Base-by-base conservation (phyloP, 2,329 filamentous ascomycete genomes). In the Cordyceps javanica region DNA sequence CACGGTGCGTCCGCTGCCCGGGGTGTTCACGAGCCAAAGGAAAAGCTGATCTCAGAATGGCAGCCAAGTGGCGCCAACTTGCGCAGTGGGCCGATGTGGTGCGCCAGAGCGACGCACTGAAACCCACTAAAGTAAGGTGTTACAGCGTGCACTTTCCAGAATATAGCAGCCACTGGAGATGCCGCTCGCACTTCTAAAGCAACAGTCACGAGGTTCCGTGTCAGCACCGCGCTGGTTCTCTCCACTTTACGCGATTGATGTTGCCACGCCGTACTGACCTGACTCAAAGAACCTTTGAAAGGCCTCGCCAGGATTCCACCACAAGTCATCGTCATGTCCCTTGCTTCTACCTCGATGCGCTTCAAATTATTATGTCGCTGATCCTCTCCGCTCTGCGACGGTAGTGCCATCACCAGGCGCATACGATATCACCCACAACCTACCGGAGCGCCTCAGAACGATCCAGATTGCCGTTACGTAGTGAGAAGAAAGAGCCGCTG, bases 201-300 rank as follows among this genome's bases (percentile, higher is more conserved):
- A 49, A 54, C 34, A 25, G 63, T 71, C 69, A 76, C 74, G 73
- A 64, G 74, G 66, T 69, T 64, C 69, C 75, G 75, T 74, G 76
- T 70, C 55, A 61, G 62, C 60, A 59, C 62, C 66, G 67, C 62
- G 68, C 54, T 54, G 25, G 13, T 25, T 16, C 60, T 60, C 63
- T 65, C 69, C 72, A 73, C 71, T 72, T 68, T 67, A 72, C 72
- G 68, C 72, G 71, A 59, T 65, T 41, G 21, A 14, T 28, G 53
- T 58, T 60, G 59, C 56, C 62, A 58, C 34, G 48, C 46, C 16
- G 36, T n/a, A 16, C 19, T 28, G 9, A 26, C n/a, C 23, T 19
- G n/a, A 14, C 25, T 34, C 49, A 9, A 28, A 39, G 55, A 26
- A 46, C 34, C n/a, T 48, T 39, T 41, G 21, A 9, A 7, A 49